Evolutionary conservation across 441 rosid species (phyloP), one percentile per base, ranked within the genome.

Genomic region (Adansonia grandidieri): DNA sequence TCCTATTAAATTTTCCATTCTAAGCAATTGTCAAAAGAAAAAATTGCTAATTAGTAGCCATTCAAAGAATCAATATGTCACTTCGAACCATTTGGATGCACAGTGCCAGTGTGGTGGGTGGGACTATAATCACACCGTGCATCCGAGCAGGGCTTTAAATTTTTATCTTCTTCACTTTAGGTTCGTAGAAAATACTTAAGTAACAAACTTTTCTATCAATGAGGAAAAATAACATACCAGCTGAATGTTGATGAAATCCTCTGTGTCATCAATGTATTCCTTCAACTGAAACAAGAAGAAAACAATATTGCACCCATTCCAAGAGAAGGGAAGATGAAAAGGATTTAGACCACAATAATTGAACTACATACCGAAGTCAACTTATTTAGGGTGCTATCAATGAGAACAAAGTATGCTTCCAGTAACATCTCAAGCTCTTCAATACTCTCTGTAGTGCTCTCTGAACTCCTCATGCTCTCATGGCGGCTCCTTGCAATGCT

Each of bases 361-460:
- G 79, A 69, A 53, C 78, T n/a, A 61, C 53, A 71, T 92, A 96
- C 99, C 86, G 98, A 94, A 56, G 98, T 94, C 87, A 96, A 80
- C 85, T 94, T 96, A 91, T 93, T 96, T 56, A 96, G 85, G 79
- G 96, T 91, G 87, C 95, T 94, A 86, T 96, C 98, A 71, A 94
- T 94, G 84, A 92, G 92, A 45, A 96, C 99, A 85, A 96, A 96
- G 77, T 96, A 96, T n/a, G 99, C 99, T 84, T 96, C 99, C 60
- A 96, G 92, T 89, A 96, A 87, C 99, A 96, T 96, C 87, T 96
- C 99, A 45, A 96, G 92, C 84, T 93, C 96, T 77, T 96, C 99
- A 76, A 96, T 93, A 68, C 86, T 93, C 79, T 90, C 96, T 7
- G 90, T 88, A 60, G 81, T 64, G 78, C 91, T 89, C 79, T 90